Percentiles rank a stretch among this genome's conserved stretches.
phyloP scores from a whole-genome alignment of 345 rosid species.

The Citropsis articulata region DNA sequence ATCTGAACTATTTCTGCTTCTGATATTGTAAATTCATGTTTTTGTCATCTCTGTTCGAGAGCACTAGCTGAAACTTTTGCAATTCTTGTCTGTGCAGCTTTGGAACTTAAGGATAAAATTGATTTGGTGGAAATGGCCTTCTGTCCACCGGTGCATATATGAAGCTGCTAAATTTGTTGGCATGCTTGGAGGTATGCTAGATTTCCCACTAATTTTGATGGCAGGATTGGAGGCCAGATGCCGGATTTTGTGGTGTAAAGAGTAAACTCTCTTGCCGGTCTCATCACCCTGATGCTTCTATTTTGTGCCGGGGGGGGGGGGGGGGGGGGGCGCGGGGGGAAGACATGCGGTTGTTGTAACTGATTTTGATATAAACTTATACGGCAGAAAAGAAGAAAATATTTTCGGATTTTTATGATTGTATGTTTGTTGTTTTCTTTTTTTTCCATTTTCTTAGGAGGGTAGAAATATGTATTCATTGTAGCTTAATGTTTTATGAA shows the following conservation, averaged over 20 bases:
- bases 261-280: background rate
- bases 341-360: background rate
- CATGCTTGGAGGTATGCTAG: background rate
- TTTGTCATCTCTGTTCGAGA: background rate
- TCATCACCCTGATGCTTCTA: background rate
- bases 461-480: background rate
- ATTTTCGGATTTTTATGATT: background rate
- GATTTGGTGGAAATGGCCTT: background rate
- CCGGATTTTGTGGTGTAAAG: background rate
- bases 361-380: background rate
- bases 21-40: background rate
- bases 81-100: background rate
- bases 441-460: no score
- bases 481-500: background rate
- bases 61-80: background rate
- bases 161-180: background rate
- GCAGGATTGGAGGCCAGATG: background rate
- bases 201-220: background rate
- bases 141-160: background rate
- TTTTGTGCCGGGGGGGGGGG: no score
- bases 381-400: background rate
- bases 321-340: no score
- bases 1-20: background rate
- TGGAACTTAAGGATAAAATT: background rate
- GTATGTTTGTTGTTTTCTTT: no score